These are phyloP conservation scores for Tuber aestivum DNA, from an alignment of 495 filamentous ascomycete genomes.

Conservation along the genomic window DNA sequence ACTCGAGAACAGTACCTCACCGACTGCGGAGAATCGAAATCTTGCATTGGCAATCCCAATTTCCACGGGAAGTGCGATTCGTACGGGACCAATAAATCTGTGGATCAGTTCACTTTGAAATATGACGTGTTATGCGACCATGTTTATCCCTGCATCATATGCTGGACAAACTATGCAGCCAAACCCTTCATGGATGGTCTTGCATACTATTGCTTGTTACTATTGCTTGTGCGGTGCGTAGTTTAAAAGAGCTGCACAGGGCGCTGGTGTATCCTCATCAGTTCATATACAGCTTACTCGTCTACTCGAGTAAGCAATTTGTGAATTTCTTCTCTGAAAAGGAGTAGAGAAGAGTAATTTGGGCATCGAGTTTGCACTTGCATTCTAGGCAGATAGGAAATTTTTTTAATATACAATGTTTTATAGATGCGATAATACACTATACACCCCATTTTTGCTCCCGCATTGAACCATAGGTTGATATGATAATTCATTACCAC, in stretches of 20 bases:
- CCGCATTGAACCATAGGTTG: too few species aligned
- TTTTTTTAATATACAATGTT: too few species aligned
- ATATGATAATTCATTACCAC: too few species aligned
- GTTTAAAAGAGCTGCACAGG: neutral
- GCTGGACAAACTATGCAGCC: neutral
- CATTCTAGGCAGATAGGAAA: too few species aligned
- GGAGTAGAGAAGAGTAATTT: too few species aligned
- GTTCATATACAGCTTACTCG: neutral
- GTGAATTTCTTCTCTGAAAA: neutral
- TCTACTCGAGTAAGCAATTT: too few species aligned
- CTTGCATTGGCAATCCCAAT: neutral
- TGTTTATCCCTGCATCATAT: neutral
- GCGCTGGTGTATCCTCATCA: neutral
- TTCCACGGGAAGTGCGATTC: neutral
- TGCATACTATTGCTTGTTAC: fast-evolving
- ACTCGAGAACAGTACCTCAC: neutral
- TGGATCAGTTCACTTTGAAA: neutral
- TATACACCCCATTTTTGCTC: too few species aligned
- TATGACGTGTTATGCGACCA: neutral
- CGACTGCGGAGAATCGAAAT: neutral
- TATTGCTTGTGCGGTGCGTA: neutral
- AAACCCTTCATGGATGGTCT: neutral
- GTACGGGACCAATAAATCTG: neutral
- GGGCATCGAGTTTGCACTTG: too few species aligned
- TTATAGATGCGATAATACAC: too few species aligned